Conservation (phyloP, 1,284 basidiomycete genomes). For the Ceratorhiza oryzae-sativae region DNA sequence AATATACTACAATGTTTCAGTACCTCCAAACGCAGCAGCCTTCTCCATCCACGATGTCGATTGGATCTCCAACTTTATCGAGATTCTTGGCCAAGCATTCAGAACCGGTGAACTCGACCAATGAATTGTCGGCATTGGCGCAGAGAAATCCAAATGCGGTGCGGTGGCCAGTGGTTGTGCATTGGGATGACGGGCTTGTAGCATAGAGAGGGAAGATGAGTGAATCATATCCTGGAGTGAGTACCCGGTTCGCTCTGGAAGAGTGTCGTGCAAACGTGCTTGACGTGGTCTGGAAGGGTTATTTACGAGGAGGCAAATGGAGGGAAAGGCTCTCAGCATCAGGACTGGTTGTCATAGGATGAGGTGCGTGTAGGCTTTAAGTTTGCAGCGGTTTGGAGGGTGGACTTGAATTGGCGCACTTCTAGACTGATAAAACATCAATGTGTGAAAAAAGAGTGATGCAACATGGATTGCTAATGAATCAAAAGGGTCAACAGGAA, state of each 20-base stretch:
- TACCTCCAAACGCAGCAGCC: conserved; percentile 31
- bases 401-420: too few species aligned
- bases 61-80: background rate
- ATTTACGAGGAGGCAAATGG: conserved; percentile 10
- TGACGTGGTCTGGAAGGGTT: background rate
- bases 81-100: conserved; percentile 27
- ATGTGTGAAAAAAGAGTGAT: background rate
- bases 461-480: background rate
- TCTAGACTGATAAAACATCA: too few species aligned
- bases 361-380: too few species aligned
- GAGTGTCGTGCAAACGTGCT: too few species aligned
- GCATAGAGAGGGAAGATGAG: conserved; percentile 39
- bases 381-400: too few species aligned
- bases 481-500: too few species aligned
- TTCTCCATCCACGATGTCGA: background rate
- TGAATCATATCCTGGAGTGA: conserved; percentile 31
- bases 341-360: conserved; percentile 24
- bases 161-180: conserved; percentile 35
- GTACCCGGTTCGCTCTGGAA: background rate
- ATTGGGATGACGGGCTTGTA: conserved; percentile 37
- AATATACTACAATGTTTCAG: conserved; percentile 32
- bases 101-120: background rate
- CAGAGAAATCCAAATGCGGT: background rate
- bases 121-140: conserved; percentile 19
- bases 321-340: background rate